These are phyloP conservation scores for Lophiotrema nucula DNA, from an alignment of 495 filamentous ascomycete species.

Conservation along the genomic window DNA sequence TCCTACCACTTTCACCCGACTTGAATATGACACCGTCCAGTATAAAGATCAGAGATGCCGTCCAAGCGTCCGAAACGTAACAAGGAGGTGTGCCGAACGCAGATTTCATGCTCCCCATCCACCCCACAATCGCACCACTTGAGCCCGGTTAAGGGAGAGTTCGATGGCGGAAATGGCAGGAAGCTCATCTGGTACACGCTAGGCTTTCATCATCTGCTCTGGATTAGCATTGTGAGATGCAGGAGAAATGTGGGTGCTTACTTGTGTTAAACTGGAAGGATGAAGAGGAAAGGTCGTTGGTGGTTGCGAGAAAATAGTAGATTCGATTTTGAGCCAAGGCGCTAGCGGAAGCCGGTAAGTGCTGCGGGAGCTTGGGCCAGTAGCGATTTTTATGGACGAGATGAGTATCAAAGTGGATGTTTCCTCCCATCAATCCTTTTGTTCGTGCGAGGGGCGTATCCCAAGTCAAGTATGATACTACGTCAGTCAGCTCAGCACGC, in stretches of 20 bases:
- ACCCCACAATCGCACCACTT: conserved; percentile 75
- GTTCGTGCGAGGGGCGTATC: no score
- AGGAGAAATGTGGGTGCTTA: conserved; percentile 51
- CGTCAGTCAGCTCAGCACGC: neutral
- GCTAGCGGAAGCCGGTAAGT: no score
- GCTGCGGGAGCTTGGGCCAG: no score
- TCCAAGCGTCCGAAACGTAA: conserved; percentile 94
- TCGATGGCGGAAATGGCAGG: conserved; percentile 62
- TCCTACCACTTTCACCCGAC: neutral
- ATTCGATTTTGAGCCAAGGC: no score
- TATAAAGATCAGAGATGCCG: conserved; percentile 88
- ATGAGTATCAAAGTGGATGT: no score
- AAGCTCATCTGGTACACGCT: conserved; percentile 86
- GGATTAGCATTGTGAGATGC: neutral
- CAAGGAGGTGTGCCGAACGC: conserved; percentile 99
- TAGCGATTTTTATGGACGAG: no score
- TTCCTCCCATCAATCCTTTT: no score
- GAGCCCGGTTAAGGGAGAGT: conserved; percentile 83
- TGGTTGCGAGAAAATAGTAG: no score
- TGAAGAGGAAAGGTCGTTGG: conserved; percentile 61
- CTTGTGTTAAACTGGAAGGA: conserved; percentile 98
- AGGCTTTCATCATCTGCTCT: conserved; percentile 96
- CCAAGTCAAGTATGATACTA: neutral
- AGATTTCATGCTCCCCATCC: conserved; percentile 80
- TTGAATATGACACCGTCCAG: conserved; percentile 48